A percentile compares a stretch with the other conserved stretches of the same genome.
phyloP scores from a whole-genome alignment of 768 basidiomycete genomes.

The Trametes meyenii region DNA sequence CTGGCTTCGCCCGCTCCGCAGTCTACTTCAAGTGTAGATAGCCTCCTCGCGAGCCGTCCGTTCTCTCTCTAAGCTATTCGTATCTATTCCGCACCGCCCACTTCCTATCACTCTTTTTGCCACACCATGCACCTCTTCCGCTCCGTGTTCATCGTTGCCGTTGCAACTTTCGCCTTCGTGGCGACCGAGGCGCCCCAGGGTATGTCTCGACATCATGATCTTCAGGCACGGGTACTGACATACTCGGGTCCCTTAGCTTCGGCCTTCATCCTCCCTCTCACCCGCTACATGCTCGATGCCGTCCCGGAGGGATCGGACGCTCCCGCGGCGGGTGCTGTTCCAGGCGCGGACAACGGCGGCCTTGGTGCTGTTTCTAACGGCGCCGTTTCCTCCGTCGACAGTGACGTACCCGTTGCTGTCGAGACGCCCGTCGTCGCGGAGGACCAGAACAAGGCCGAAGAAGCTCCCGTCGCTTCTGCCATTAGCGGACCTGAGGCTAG shows the following conservation, averaged over 20 bases:
- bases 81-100: slow-evolving; percentile 21
- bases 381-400: neutral
- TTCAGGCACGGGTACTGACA: neutral
- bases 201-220: neutral
- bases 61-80: slow-evolving; percentile 22
- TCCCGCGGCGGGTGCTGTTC: neutral
- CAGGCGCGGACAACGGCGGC: neutral
- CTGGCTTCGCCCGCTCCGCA: slow-evolving; percentile 5
- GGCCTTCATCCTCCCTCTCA: slow-evolving; percentile 17
- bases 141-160: slow-evolving; percentile 25
- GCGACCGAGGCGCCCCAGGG: slow-evolving; percentile 6
- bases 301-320: slow-evolving; percentile 13
- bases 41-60: slow-evolving; percentile 1
- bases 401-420: neutral
- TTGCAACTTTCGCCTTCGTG: slow-evolving; percentile 19
- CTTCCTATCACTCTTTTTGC: slow-evolving; percentile 20
- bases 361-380: neutral
- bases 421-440: neutral
- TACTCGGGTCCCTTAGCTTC: neutral
- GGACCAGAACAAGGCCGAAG: neutral
- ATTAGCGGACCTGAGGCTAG: neutral
- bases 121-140: slow-evolving; percentile 20
- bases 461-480: neutral
- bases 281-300: slow-evolving; percentile 20
- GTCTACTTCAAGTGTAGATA: slow-evolving; percentile 3